Percentiles rank a stretch among this genome's conserved stretches.
Conservation (phyloP, 352 stramenopile genomes). For the Pelagophyceae sp. region DNA sequence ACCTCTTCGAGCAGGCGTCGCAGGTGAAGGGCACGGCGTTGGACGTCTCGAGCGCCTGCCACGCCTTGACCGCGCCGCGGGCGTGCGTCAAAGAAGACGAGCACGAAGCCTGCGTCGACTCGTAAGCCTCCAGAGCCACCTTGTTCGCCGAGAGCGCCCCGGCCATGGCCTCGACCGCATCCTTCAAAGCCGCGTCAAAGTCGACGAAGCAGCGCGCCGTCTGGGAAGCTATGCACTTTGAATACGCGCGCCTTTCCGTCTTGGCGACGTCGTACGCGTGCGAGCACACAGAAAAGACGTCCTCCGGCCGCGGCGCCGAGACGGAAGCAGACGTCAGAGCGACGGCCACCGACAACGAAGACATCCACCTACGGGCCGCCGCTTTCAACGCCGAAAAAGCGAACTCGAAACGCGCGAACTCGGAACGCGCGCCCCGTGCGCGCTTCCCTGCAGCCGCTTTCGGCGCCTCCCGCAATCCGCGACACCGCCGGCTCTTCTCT, state of each 20-base stretch:
- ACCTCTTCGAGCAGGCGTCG: neutral
- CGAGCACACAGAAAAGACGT: constrained; percentile 2
- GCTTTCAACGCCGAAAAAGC: neutral
- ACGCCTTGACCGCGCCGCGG: neutral
- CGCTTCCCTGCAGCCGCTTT: too few relatives aligned
- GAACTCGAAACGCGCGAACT: neutral
- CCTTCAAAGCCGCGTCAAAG: constrained; percentile 13
- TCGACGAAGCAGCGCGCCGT: constrained; percentile 7
- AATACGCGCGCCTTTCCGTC: constrained; percentile 5
- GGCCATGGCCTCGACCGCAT: neutral
- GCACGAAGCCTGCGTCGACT: constrained; percentile 8
- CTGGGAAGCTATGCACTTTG: constrained; percentile 20
- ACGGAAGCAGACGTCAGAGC: neutral
- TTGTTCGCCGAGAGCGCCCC: neutral
- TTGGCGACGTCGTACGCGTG: neutral
- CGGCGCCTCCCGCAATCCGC: too few relatives aligned
- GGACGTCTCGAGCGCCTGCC: neutral
- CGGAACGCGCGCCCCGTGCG: too few relatives aligned
- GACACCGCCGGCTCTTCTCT: too few relatives aligned
- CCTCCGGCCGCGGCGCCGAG: neutral
- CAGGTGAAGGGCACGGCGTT: neutral
- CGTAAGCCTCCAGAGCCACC: neutral
- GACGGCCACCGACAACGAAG: neutral
- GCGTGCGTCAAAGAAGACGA: constrained; percentile 1
- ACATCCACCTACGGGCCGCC: neutral